Evolutionary conservation across 2,329 filamentous ascomycete genomes (phyloP), one percentile per base, ranked within the genome.

Genomic region (Microsporum canis): DNA sequence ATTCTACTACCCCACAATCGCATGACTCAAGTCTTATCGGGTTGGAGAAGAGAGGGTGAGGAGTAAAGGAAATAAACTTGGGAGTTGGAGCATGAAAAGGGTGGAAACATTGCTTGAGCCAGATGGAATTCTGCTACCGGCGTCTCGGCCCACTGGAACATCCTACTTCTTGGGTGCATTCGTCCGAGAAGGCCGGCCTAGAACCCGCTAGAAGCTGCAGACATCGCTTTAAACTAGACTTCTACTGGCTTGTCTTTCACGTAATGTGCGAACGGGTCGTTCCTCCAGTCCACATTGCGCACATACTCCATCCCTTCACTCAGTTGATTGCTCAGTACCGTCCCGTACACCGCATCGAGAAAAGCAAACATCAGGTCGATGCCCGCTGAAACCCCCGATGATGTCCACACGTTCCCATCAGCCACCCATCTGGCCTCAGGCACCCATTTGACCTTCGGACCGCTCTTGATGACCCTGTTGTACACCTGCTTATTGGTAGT

Each of bases 401-500:
- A 82, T 2, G 82, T 83, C 84, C 85, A 88, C 5, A 87, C 73
- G 61, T 87, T 85, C 2, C 82, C 84, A 71, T 88, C 85, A 0
- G 77, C 74, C 0, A 87, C 81, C 82, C 83, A 88, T 41, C 86
- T 77, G 27, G 86, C 86, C 34, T 78, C 76, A 0, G 76, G 72
- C 31, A 85, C 77, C 86, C 86, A 89, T 0, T 81, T 70, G 0
- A 85, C 82, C 0, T 77, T 72, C 0, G 79, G 76, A 0, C 81
- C 77, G 60, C 78, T 71, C 0, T 73, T 68, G 1, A 73, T 79
- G 5, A 82, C 79, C 64, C 71, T 71, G 6, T 72, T 70, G 77
- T 81, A 88, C 0, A 78, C 77, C 10, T 71, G 71, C 71, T 88
- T 89, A 68, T 88, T 89, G 17, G 82, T 86, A 2, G 87, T 89